Percentiles rank a stretch among this genome's conserved stretches.
Evolutionary conservation across 192 early-diverging fungal species (phyloP).

Genomic region (Glomus cerebriforme): DNA sequence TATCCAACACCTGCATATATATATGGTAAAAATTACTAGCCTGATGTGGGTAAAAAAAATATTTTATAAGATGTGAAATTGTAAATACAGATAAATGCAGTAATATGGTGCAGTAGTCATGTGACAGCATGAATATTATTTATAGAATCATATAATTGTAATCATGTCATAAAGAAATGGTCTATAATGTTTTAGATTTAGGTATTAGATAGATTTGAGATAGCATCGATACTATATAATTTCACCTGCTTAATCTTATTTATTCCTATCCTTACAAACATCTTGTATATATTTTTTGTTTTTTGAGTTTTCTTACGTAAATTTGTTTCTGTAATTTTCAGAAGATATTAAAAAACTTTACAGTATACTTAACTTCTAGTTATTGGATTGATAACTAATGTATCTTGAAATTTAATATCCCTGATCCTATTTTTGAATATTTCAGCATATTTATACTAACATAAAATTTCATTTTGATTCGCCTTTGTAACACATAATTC

Average conservation of each 20-base stretch:
- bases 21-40: too few relatives aligned
- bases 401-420: neutral
- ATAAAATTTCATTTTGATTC: neutral
- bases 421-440: neutral
- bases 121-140: too few relatives aligned
- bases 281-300: neutral
- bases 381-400: neutral
- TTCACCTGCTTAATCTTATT: neutral
- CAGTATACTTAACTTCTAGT: neutral
- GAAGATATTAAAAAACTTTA: neutral
- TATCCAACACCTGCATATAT: too few relatives aligned
- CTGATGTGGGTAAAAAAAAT: too few relatives aligned
- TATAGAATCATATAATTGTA: too few relatives aligned
- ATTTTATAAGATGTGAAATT: too few relatives aligned
- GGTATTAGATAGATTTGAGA: neutral
- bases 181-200: too few relatives aligned
- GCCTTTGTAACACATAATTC: too few relatives aligned
- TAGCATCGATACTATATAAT: neutral
- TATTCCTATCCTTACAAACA: neutral
- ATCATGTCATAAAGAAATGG: too few relatives aligned
- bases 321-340: neutral
- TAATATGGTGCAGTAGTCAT: too few relatives aligned
- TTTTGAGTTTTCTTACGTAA: neutral
- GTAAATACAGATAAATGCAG: too few relatives aligned
- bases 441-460: conserved; percentile 9